Evolutionary conservation across 495 filamentous ascomycete species (phyloP), one percentile per base, ranked within the genome.

Genomic region (Tuber indicum): DNA sequence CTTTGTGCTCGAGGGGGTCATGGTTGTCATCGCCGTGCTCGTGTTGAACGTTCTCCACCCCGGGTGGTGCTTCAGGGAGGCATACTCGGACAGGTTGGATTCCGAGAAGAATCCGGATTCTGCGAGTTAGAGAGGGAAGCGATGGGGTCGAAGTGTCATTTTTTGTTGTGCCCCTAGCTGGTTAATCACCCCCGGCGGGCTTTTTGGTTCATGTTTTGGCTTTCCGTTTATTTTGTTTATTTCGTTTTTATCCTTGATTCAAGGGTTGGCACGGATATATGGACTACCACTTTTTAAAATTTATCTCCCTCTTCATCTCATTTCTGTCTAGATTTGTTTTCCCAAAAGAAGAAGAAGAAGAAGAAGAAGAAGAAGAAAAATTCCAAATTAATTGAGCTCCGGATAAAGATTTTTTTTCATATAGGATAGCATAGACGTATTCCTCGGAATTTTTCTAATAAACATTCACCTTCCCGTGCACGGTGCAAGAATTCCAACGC

Each of bases 1-100:
- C 82, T 89, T 94, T 85, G 85, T 91, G 42, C 87, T 94, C 36
- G 92, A 94, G 85, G 89, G 91, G 39, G 84, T 88, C n/a, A 90
- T 93, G 90, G 89, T 94, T 80, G 84, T 86, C 21, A 79, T 90
- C 70, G 89, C 91, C 0, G 86, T 87, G 9, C 76, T 89, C 43
- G 85, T 84, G 36, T 77, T 93, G 76, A 91, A 90, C 26, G 81
- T 87, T 49, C 86, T 90, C 75, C 91, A 92, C 78, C 91, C 91
- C 0, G 88, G 86, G 84, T 86, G 88, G 85, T 86, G 84, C 71
- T 85, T 88, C 77, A 76, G 80, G 70, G 82, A 84, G 72, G 76
- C 85, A 66, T 85, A 83, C 26, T 39, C 39, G 19, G 39, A 36
- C 0, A 39, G 26, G 26, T 19, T 66, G 16, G 26, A 5, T 0